Evolutionary conservation across 345 rosid species (phyloP), one percentile per base, ranked within the genome.

Genomic region (Populus davidiana): DNA sequence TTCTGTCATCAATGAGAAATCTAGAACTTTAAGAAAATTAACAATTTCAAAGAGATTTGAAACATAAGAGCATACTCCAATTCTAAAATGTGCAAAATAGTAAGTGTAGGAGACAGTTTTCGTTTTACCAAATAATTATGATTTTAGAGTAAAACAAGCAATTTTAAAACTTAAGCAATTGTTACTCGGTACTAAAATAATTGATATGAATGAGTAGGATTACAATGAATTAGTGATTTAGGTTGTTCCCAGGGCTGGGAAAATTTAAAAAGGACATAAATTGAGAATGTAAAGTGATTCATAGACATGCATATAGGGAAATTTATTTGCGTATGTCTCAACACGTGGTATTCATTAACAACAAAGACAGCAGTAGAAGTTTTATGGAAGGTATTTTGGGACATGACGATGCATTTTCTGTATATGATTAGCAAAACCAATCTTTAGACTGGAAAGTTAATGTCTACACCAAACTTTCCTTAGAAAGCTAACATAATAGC

Each of bases 281-380:
- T 69, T 69, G 21, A 75, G 68, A 14, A 5, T 17, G 21, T 11
- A 35, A 76, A 54, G 41, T 36, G 54, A 17, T n/a, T 41, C 54
- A 43, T 77, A 21, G 16, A 41, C 71, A 61, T 69, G 36, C 61
- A 20, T 77, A 61, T 69, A 35, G 2, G 72, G 65, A 67, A 56
- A 52, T 56, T 76, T 21, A 52, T 43, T 38, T 23, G 49, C 4
- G 16, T 47, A 66, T 50, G 21, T 66, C 31, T n/a, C 65, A n/a
- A 49, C 7, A 49, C 64, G 16, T 11, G 12, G 7, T 17, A 12
- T 54, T n/a, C 50, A 54, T 67, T 25, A 25, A 54, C 68, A 29
- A 50, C 50, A 52, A 54, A 52, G 50, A 63, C 23, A 67, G 39
- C 44, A 6, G 31, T n/a, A 6, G 39, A 27, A 50, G 35, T n/a